A percentile compares a stretch with the other conserved stretches of the same genome.
Evolutionary conservation across 345 rosid genomes (phyloP).

Genomic region (Populus deltoides): DNA sequence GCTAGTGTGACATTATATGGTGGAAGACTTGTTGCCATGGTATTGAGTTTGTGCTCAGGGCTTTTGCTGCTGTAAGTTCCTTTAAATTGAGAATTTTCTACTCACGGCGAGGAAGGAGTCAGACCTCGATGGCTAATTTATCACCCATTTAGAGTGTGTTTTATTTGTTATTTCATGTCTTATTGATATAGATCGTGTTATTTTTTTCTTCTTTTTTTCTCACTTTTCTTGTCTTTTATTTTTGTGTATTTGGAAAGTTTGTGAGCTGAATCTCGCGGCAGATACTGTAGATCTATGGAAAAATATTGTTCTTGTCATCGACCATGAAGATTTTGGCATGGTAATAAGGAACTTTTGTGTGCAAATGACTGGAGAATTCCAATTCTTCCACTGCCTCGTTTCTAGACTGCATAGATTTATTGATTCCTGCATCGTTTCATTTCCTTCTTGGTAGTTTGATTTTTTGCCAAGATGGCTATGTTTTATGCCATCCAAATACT

Average conservation of each 20-base stretch:
- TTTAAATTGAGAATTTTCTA: neutral
- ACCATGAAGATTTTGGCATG: slow-evolving; percentile 16
- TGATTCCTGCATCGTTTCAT: too few species aligned
- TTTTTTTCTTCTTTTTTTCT: neutral
- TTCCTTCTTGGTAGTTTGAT: too few species aligned
- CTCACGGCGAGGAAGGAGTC: slow-evolving; percentile 30
- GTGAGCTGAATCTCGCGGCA: slow-evolving; percentile 11
- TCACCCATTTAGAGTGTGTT: slow-evolving; percentile 10
- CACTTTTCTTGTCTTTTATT: neutral
- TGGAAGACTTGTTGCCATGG: slow-evolving; percentile 35
- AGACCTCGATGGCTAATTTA: slow-evolving; percentile 17
- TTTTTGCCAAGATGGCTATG: too few species aligned
- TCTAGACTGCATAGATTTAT: too few species aligned
- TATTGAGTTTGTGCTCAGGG: slow-evolving; percentile 44
- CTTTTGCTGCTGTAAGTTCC: slow-evolving; percentile 32
- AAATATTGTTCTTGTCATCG: neutral
- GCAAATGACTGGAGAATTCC: neutral
- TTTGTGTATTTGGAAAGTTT: slow-evolving; percentile 8
- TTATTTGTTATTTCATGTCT: slow-evolving; percentile 4
- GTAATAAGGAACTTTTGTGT: slow-evolving; percentile 9
- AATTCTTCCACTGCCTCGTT: too few species aligned
- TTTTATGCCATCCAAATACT: too few species aligned
- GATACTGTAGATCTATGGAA: slow-evolving; percentile 15
- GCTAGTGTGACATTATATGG: slow-evolving; percentile 38
- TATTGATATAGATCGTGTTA: slow-evolving; percentile 9